Evolutionary conservation across 139 green algal genomes (phyloP).

Genomic region (Chlamydomonas sphaeroides): DNA sequence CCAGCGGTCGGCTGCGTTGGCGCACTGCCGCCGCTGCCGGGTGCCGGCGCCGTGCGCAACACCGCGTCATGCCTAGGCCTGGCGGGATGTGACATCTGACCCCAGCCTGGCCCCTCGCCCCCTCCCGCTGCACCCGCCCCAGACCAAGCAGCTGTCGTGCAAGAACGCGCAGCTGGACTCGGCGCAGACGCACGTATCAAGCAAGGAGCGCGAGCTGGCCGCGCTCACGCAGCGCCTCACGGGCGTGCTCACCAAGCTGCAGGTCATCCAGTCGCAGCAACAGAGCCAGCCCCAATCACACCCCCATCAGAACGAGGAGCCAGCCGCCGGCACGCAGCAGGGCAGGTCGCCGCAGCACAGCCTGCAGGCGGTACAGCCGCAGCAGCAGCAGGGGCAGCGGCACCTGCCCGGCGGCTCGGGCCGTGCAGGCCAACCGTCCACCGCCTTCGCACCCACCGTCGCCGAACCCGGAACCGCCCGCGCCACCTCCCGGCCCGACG

Average conservation of each 20-base stretch:
- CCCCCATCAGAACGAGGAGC: not conserved
- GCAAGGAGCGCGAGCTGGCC: slow-evolving; percentile 25
- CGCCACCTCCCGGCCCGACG: too few relatives aligned
- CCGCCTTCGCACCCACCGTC: too few relatives aligned
- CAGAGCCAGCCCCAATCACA: not conserved
- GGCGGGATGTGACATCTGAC: too few relatives aligned
- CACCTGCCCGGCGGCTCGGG: too few relatives aligned
- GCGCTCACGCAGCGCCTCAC: slow-evolving; percentile 18
- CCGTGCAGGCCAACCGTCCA: too few relatives aligned
- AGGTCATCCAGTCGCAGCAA: not conserved
- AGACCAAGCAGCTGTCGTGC: slow-evolving; percentile 33
- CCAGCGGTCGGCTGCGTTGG: too few relatives aligned
- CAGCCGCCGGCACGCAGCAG: not conserved
- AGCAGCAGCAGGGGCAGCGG: not conserved
- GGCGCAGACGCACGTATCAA: not conserved
- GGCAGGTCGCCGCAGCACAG: not conserved
- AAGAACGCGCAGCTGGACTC: slow-evolving; percentile 39
- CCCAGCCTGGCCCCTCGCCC: not conserved
- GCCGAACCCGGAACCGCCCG: too few relatives aligned
- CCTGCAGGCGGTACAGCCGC: not conserved
- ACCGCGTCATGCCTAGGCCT: too few relatives aligned
- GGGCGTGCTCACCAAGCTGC: slow-evolving; percentile 9
- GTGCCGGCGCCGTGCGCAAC: too few relatives aligned
- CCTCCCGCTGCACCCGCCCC: not conserved
- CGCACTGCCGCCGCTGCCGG: too few relatives aligned